Percentiles rank a stretch among this genome's conserved stretches.
Evolutionary conservation across 345 rosid genomes (phyloP).

Genomic region (Moringa oleifera): DNA sequence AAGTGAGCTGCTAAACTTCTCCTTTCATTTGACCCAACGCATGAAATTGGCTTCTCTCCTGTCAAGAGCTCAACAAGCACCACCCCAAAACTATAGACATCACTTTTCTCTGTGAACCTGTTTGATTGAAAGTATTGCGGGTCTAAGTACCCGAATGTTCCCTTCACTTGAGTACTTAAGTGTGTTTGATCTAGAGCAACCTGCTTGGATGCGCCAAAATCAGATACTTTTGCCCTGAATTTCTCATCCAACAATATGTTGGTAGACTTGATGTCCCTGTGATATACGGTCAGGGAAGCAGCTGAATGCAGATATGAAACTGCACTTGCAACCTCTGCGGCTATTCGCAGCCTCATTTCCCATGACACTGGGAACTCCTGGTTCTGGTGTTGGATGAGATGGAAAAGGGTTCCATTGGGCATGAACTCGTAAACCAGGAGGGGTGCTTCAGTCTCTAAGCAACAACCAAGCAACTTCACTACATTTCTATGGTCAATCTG

Average conservation of each 20-base stretch:
- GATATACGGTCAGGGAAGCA: conserved; percentile 20
- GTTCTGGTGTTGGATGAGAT: conserved; percentile 19
- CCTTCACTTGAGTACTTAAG: conserved; percentile 30
- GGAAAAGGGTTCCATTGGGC: conserved; percentile 18
- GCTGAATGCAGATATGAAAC: conserved; percentile 19
- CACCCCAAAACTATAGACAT: conserved; percentile 38
- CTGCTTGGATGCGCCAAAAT: conserved; percentile 28
- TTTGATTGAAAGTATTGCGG: conserved; percentile 35
- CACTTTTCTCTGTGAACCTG: conserved; percentile 24
- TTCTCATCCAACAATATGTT: conserved; percentile 23
- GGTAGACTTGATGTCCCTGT: conserved; percentile 26
- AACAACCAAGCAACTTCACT: conserved; percentile 26
- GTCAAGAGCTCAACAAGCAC: conserved; percentile 27
- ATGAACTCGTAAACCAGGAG: conserved; percentile 22
- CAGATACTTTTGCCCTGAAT: conserved; percentile 22
- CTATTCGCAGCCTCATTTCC: conserved; percentile 15
- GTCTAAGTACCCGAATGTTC: conserved; percentile 41
- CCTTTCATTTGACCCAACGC: conserved; percentile 14
- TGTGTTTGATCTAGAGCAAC: conserved; percentile 23
- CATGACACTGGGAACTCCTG: conserved; percentile 20
- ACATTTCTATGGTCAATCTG: conserved; percentile 27
- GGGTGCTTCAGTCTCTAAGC: conserved; percentile 23
- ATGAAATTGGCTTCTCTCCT: conserved; percentile 17
- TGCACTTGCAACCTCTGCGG: conserved; percentile 15
- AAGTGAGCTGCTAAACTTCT: conserved; percentile 28